Base-by-base conservation (phyloP, 805 yeast genomes). In the Saturnispora galanensis region DNA sequence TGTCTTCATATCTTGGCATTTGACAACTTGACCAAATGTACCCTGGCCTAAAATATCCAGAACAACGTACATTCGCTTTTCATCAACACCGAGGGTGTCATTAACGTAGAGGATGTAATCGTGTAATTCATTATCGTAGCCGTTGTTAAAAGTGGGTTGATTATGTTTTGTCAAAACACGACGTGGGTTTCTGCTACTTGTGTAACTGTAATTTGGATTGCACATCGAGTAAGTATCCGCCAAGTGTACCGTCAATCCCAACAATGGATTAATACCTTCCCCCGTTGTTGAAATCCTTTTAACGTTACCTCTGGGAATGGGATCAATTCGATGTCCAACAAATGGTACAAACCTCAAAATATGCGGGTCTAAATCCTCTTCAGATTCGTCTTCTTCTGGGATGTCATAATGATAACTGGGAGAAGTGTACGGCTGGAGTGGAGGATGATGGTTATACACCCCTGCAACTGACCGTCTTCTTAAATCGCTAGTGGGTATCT, bases 11-110 rank as follows among this genome's bases (percentile, higher is more conserved):
- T 79, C 76, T 60, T 86, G 95, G 64, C 97, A 90, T 65, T 90
- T 93, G 35, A 89, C 94, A 39, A 93, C 99, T 65, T 93, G 97
- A 9, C 98, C 98, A 70, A 93, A 93, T 1, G 98, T 89, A 2
- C 99, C 99, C 50, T 89, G 90, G 1, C 99, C 99, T 35, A 93
- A 65, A 12, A 93, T 71, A 62, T 90, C 97, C 47, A 93, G 67
- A 5, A 93, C 96, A 56, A 93, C 71, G 59, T 89, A 90, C 58
- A 85, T 84, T 44, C 89, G 71, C 47, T 86, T 89, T 52, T 85
- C 93, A 53, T 83, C 86, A 3, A 77, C 71, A 5, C 98, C 97
- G 35, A 93, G 66, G 18, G 93, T 79, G 60, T 94, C 98, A 61
- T 94, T 93, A 17, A 93, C 98, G 53, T 88, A 90, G 15, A 94